Evolutionary conservation across 2,329 filamentous ascomycete genomes (phyloP).

Genomic region (Xylaria sp.): DNA sequence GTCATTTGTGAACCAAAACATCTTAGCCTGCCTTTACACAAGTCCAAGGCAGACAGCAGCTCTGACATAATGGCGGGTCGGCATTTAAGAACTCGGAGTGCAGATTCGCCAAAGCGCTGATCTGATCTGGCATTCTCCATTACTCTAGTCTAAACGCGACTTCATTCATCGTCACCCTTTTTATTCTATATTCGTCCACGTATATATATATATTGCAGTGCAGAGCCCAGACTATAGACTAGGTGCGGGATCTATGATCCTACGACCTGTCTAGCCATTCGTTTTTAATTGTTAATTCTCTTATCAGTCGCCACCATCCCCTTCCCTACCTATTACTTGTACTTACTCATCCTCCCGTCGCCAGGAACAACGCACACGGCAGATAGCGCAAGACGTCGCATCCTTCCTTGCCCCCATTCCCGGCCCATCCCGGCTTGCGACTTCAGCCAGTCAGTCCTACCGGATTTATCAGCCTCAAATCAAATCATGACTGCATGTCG

Average conservation of each 20-base stretch:
- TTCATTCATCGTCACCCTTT: background rate
- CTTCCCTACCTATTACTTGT: background rate
- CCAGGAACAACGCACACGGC: background rate
- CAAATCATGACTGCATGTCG: slow-evolving; percentile 47
- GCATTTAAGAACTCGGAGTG: background rate
- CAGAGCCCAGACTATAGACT: background rate
- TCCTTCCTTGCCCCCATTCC: background rate
- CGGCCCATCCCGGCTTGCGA: slow-evolving; percentile 21
- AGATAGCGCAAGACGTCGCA: background rate
- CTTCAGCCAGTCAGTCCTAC: slow-evolving; percentile 26
- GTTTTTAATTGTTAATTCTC: slow-evolving; percentile 2
- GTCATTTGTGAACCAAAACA: slow-evolving; percentile 6
- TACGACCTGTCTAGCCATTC: slow-evolving; percentile 1
- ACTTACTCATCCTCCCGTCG: slow-evolving; percentile 6
- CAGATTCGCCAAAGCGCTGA: slow-evolving; percentile 11
- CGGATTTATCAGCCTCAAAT: slow-evolving; percentile 33
- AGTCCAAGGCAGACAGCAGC: background rate
- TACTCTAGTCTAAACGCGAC: background rate
- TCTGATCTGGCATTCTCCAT: background rate
- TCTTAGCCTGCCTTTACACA: slow-evolving; percentile 16
- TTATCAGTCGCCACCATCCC: slow-evolving; percentile 18
- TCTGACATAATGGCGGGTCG: slow-evolving; percentile 1
- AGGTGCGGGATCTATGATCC: background rate
- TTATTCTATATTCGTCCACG: background rate
- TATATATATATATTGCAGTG: background rate